Conservation (phyloP, 768 basidiomycete genomes). For the Leccinum olivaceopallidum region DNA sequence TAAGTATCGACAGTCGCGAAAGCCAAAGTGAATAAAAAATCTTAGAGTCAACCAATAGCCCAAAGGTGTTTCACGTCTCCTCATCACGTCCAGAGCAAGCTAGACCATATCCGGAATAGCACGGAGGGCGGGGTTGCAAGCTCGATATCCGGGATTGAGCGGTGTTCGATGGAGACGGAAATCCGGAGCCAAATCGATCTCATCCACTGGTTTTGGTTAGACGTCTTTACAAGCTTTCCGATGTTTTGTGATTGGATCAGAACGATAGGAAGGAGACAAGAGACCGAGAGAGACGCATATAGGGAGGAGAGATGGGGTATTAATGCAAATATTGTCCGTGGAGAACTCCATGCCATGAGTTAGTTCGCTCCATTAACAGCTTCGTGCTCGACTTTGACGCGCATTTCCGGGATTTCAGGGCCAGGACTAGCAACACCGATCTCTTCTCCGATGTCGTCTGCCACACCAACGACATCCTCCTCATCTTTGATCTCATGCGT, state of each 20-base stretch:
- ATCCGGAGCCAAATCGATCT: constrained; percentile 47
- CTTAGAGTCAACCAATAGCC: constrained; percentile 61
- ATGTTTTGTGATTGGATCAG: constrained; percentile 33
- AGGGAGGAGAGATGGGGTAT: constrained; percentile 29
- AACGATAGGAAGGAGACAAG: constrained; percentile 19
- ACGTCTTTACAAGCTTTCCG: constrained; percentile 34
- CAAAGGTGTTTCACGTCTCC: constrained; percentile 37
- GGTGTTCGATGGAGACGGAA: constrained; percentile 20
- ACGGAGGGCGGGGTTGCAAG: constrained; percentile 10
- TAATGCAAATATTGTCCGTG: constrained; percentile 34
- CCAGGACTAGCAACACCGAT: constrained; percentile 23
- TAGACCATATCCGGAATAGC: constrained; percentile 12
- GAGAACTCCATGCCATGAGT: constrained; percentile 13
- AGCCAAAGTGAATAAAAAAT: constrained; percentile 49
- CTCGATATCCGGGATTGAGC: constrained; percentile 9
- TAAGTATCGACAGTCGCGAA: constrained; percentile 33
- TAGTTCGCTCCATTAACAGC: constrained; percentile 25
- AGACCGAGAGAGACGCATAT: constrained; percentile 28
- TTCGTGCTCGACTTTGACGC: constrained; percentile 39
- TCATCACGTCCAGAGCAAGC: constrained; percentile 1
- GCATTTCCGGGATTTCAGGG: constrained; percentile 42
- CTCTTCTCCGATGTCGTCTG: constrained; percentile 29
- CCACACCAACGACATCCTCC: constrained; percentile 23
- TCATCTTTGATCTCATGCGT: constrained; percentile 24
- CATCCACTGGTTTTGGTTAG: constrained; percentile 40